Base-by-base conservation (phyloP, 2,329 filamentous ascomycete species). In the Mollisiaceae sp. region DNA sequence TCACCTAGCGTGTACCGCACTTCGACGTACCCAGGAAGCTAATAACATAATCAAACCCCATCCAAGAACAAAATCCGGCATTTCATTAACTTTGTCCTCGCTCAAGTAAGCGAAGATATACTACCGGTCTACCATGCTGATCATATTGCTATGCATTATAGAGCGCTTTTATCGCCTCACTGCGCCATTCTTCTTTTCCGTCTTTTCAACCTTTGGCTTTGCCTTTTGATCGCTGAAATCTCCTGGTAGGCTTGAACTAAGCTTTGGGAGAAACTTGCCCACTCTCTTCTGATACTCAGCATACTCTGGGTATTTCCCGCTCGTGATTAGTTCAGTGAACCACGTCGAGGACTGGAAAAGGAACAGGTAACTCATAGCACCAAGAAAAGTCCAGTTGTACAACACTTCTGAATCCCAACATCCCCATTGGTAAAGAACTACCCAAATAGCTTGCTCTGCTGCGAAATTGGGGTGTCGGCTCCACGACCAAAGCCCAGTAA, bases 391-490 rank as follows among this genome's bases (percentile, higher is more conserved):
- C 92, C 94, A 99, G 78, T 91, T 94, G 76, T 89, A 89, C 50
- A 89, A 82, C 1, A 83, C 87, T 63, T 88, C 85, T 38, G 89
- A 91, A 62, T 89, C 85, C 75, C 87, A 90, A 78, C 91, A 94
- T 70, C 86, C 88, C 95, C 94, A 99, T 74, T 92, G 86, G 78
- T 98, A 98, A 60, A 98, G 79, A 9, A 88, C 81, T 62, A 97
- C 83, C 95, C 95, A 99, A 73, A 98, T 88, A 36, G 88, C 83
- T 79, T 98, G 95, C 79, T 99, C 95, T 5, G 92, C 92, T 5
- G 91, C 88, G 75, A 98, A 99, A 78, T 99, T 99, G 57, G 95
- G 95, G 77, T 99, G 96, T 55, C 95, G 86, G 72, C 91, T 94
- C 81, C 89, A 93, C 0, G 89, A 90, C 90, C 92, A 99, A 8